These are phyloP conservation scores for Penicillium sp. DNA, from an alignment of 2,329 filamentous ascomycete species.

Conservation along the genomic window DNA sequence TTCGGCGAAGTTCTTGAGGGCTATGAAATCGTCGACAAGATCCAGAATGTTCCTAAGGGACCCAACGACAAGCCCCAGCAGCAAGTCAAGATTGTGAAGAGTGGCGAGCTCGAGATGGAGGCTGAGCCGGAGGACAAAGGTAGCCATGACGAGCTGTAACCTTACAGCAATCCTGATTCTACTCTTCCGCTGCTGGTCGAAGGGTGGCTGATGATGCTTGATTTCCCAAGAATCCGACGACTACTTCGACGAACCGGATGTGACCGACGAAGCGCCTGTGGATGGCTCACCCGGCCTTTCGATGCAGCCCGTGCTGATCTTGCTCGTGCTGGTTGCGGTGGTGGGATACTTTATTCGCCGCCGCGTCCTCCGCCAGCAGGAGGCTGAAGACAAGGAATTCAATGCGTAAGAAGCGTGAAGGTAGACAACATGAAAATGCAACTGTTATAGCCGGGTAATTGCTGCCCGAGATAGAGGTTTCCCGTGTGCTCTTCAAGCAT, in stretches of 20 bases:
- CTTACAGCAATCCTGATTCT: conserved; percentile 26
- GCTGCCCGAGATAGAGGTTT: too few relatives aligned
- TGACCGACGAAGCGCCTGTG: conserved; percentile 9
- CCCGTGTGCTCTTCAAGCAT: too few relatives aligned
- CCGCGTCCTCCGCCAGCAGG: conserved; percentile 15
- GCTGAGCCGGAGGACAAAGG: conserved; percentile 51
- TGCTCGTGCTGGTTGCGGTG: conserved; percentile 19
- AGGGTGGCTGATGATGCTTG: conserved; percentile 36
- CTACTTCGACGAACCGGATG: conserved; percentile 4
- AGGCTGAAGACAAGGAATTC: conserved; percentile 16
- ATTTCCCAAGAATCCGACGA: conserved; percentile 24
- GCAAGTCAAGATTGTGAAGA: conserved; percentile 63
- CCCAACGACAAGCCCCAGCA: conserved; percentile 56
- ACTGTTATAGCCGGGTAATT: too few relatives aligned
- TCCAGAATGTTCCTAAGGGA: conserved; percentile 61
- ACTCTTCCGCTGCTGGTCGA: conserved; percentile 24
- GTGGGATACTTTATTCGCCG: conserved; percentile 20
- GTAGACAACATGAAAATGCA: background rate
- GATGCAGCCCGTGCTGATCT: conserved; percentile 17
- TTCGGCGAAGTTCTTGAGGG: conserved; percentile 69
- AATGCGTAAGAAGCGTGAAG: conserved; percentile 11
- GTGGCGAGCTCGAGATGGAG: conserved; percentile 61
- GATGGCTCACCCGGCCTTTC: conserved; percentile 11
- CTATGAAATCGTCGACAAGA: conserved; percentile 63
- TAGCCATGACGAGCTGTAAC: conserved; percentile 65